Evolutionary conservation across 441 rosid genomes (phyloP).

Genomic region (Aquilaria agallochum): DNA sequence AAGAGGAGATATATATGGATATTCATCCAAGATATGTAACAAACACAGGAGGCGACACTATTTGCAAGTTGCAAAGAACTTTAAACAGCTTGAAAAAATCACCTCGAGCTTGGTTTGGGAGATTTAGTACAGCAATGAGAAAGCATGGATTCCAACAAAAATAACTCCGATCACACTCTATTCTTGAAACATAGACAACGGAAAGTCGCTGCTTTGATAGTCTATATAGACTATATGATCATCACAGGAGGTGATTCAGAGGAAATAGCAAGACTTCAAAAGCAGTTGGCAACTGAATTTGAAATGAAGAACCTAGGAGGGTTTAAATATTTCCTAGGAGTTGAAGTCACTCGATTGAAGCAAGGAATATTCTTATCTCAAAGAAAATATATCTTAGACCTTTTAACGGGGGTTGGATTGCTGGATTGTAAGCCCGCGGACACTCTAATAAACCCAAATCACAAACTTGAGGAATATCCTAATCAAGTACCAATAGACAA

Average conservation of each 20-base stretch:
- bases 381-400: slow-evolving; percentile 4
- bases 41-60: background rate
- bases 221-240: background rate
- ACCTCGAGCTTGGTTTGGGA: background rate
- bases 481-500: background rate
- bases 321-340: background rate
- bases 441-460: background rate
- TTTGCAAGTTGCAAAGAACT: background rate
- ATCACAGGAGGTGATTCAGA: background rate
- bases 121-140: background rate
- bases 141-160: background rate
- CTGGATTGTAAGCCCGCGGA: background rate
- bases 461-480: background rate
- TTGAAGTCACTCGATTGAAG: slow-evolving; percentile 1
- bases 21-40: no score
- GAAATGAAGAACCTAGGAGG: background rate
- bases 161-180: background rate
- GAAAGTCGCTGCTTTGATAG: background rate
- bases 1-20: no score
- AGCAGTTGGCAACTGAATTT: background rate
- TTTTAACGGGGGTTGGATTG: background rate
- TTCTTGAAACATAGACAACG: background rate
- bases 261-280: background rate
- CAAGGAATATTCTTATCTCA: background rate
- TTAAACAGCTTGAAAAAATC: background rate